These are phyloP conservation scores for Coemansia sp. DNA, from an alignment of 192 early-diverging fungal species.

Conservation along the genomic window DNA sequence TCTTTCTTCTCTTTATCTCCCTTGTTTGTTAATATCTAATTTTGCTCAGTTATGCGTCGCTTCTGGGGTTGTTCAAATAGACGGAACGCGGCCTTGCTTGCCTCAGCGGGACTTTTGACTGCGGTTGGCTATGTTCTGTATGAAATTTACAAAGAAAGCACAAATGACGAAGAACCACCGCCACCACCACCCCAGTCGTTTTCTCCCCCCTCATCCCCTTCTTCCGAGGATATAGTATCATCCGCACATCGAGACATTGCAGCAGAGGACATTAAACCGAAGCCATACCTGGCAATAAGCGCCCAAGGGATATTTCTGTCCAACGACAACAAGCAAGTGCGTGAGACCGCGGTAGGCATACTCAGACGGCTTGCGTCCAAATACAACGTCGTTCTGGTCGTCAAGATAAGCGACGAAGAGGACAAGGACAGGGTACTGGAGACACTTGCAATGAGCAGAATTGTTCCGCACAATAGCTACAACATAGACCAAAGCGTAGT, in stretches of 20 bases:
- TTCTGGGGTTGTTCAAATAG: conserved; percentile 14
- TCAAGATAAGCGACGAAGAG: not conserved
- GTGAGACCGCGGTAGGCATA: not conserved
- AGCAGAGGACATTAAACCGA: not conserved
- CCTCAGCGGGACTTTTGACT: conserved; percentile 12
- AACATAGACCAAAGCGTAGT: conserved; percentile 17
- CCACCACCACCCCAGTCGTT: conserved; percentile 7
- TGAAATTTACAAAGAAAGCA: conserved; percentile 28
- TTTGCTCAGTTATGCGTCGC: conserved; percentile 15
- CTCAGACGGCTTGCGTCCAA: conserved; percentile 10
- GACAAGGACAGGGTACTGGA: not conserved
- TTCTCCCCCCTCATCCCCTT: no score
- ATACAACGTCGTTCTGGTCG: conserved; percentile 33
- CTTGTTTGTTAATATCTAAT: not conserved
- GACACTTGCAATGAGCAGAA: not conserved
- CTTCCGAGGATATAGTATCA: not conserved
- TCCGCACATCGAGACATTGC: not conserved
- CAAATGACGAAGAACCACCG: not conserved
- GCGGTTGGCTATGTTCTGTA: conserved; percentile 23
- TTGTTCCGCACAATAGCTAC: not conserved
- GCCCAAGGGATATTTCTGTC: conserved; percentile 29
- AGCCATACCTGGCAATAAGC: conserved; percentile 22
- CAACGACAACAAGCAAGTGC: not conserved
- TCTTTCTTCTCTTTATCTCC: not conserved
- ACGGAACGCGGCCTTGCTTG: conserved; percentile 12